Evolutionary conservation across 2,329 filamentous ascomycete genomes (phyloP), one percentile per base, ranked within the genome.

Genomic region (Penicillium sp.): DNA sequence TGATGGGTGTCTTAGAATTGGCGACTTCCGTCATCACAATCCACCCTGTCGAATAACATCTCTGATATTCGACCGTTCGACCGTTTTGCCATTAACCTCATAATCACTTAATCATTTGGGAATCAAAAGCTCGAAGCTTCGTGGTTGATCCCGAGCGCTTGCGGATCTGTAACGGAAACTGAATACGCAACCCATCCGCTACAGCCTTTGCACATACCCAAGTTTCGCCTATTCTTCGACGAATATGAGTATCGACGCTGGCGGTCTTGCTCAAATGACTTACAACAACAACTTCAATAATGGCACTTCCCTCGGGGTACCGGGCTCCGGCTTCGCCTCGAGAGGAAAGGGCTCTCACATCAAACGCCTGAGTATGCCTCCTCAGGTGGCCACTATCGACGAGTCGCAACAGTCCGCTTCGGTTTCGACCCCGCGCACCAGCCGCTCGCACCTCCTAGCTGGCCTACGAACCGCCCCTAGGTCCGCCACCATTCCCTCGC

Each of bases 231-330:
- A 47, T 24, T 18, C 38, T 54, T 65, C 54, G 51, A 66, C 52
- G 57, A 68, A 54, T 47, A 63, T 65, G 73, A 74, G 73, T 70
- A 76, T 95, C 87, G 88, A 96, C 93, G 87, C 93, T 85, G 93
- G 93, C 84, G 90, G 91, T 94, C 90, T 96, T 81, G 88, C 91
- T 94, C 91, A 95, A 84, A 97, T 97, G 93, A 89, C 90, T 79
- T 93, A 90, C 81, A 89, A 86, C 74, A 89, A 89, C 74, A 78
- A 82, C 72, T 81, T 87, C 73, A 80, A 83, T 69, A 80, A 83
- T 70, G 83, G 83, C 66, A 71, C 66, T 74, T 86, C 85, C 65
- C 81, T 96, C 65, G 85, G 86, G 68, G 85, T 90, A 77, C 88
- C 91, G 48, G 80, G 84, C 57, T 85, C 88, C 61, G 89, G 91